Conservation (phyloP, 2,329 filamentous ascomycete species). For the Penicillium crustosum region DNA sequence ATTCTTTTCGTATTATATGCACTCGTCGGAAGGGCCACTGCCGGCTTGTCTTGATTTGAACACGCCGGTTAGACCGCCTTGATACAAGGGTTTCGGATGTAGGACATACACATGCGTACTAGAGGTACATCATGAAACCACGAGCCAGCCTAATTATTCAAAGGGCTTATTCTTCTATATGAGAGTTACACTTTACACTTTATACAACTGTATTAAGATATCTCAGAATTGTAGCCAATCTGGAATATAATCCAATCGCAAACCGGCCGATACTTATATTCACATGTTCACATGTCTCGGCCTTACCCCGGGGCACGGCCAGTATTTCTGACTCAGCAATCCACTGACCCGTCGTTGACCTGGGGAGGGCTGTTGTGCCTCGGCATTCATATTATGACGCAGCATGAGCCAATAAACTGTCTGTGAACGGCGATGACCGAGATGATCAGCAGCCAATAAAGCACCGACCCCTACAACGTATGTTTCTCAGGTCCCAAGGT, state of each 20-base stretch:
- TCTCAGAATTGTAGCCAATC: background rate
- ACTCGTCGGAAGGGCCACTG: background rate
- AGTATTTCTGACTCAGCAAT: slow-evolving; percentile 3
- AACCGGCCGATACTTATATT: background rate
- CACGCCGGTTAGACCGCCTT: background rate
- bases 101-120: background rate
- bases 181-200: background rate
- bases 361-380: slow-evolving; percentile 11
- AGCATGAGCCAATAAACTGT: slow-evolving; percentile 18
- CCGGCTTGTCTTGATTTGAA: background rate
- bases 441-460: slow-evolving; percentile 20
- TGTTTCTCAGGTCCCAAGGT: slow-evolving; percentile 5
- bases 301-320: background rate
- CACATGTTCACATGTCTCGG: slow-evolving; percentile 18
- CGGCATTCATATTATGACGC: slow-evolving; percentile 24
- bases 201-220: background rate
- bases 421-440: slow-evolving; percentile 19
- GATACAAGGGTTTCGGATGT: background rate
- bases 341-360: background rate
- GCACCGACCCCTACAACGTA: slow-evolving; percentile 9
- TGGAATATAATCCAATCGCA: background rate
- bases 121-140: background rate
- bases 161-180: background rate
- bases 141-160: background rate
- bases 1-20: background rate